Evolutionary conservation across 345 rosid species (phyloP), one percentile per base, ranked within the genome.

Genomic region (Noccaea bulbosa): DNA sequence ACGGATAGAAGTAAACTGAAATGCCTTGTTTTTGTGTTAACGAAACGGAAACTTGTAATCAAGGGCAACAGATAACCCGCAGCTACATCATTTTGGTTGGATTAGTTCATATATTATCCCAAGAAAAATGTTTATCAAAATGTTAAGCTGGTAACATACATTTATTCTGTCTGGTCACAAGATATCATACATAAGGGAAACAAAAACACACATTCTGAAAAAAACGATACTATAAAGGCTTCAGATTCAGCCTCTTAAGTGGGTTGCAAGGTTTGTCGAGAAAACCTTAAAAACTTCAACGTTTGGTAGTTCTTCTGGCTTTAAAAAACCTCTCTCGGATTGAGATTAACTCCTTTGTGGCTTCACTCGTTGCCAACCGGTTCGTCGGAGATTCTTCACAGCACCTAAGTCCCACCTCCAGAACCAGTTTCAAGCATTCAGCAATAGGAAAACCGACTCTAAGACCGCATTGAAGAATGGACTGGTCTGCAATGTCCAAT

Each of bases 321-420:
- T 40, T 53, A 2, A 53, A 67, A 40, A 52, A 67, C 43, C 39
- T 34, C 10, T 67, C 54, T 62, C 27, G 44, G 51, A 79, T 71
- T 38, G 39, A 12, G 37, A 15, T 14, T 4, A 79, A 43, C 45
- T 56, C 72, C n/a, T 41, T 69, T 22, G 0, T 0, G 0, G 54
- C 82, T 39, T 72, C 75, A 2, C 49, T 52, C 7, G 68, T 75
- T 38, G 45, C 56, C 55, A 72, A 53, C 10, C 77, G 43, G 8
- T 69, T 35, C 0, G 2, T 38, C 1, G 73, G 49, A 15, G 34
- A 46, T 73, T 72, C 75, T 14, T 41, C 45, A 5, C 79, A 78
- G 30, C 82, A 78, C 17, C 52, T 52, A 15, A 70, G 63, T 65
- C 78, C 81, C 14, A 67, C 43, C 4, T 45, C 54, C 11, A 79